Evolutionary conservation across 768 basidiomycete species (phyloP).

Genomic region (Austroboletus festivus): DNA sequence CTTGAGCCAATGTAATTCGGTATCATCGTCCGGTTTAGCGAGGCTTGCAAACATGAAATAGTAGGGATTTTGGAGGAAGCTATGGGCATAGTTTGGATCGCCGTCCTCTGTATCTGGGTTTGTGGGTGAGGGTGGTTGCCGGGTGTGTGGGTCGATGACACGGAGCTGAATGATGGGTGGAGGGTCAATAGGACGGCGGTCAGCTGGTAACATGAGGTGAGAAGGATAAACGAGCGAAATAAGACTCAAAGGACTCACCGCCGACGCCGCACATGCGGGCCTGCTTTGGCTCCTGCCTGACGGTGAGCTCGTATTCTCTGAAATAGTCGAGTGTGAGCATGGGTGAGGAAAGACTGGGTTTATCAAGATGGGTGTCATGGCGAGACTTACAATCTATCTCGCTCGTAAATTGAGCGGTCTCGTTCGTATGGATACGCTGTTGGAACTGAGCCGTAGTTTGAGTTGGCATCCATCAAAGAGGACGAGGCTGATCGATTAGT

Average conservation of each 20-base stretch:
- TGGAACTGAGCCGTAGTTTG: conserved; percentile 24
- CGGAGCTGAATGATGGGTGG: conserved; percentile 95
- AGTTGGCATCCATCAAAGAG: conserved; percentile 24
- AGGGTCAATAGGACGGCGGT: conserved; percentile 94
- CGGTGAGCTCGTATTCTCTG: conserved; percentile 82
- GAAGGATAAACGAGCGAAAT: not conserved
- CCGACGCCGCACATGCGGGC: conserved; percentile 89
- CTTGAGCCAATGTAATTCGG: conserved; percentile 86
- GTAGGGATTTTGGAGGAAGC: conserved; percentile 85
- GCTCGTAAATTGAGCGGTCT: conserved; percentile 28
- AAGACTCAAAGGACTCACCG: conserved; percentile 57
- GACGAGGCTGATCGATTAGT: conserved; percentile 13
- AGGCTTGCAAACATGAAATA: conserved; percentile 95
- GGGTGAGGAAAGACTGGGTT: not conserved
- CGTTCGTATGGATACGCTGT: conserved; percentile 30
- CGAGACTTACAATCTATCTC: conserved; percentile 36
- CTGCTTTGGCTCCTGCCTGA: conserved; percentile 91
- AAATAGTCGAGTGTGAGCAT: conserved; percentile 6
- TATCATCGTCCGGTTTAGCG: conserved; percentile 84
- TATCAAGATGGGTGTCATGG: conserved; percentile 15
- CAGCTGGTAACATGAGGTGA: conserved; percentile 50
- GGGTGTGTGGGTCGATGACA: conserved; percentile 64
- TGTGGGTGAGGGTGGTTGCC: conserved; percentile 26
- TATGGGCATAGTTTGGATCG: conserved; percentile 46
- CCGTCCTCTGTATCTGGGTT: conserved; percentile 33